Evolutionary conservation across 768 basidiomycete genomes (phyloP), one percentile per base, ranked within the genome.

Genomic region (Pleurotus djamor): DNA sequence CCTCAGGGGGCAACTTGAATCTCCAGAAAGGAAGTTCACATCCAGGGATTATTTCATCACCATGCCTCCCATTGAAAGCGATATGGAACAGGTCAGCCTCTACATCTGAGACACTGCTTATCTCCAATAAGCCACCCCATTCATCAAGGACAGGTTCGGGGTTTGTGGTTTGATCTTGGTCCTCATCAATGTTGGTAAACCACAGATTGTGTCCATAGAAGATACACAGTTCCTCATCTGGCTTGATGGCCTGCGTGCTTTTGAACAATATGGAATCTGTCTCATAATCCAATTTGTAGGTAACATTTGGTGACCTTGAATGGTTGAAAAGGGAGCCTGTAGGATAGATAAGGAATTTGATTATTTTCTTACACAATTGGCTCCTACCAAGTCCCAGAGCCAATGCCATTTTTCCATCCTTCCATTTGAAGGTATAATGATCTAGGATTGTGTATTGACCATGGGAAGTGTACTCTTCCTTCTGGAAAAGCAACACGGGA

Each of bases 311-410:
- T 3, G 66, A 59, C 32, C 81, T 74, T 0, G 86, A 85, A 71
- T 92, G 91, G 68, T 93, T 94, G 74, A 94, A 92, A 8, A 94
- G 66, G 2, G 91, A 93, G 4, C 92, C 92, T 92, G 21, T 28
- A 28, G 21, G 21, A 28, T 28, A 28, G 21, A 28, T 28, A 28
- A 28, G 21, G 21, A 28, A 28, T 28, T 28, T 28, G 21, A 28
- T 28, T 28, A 28, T 28, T 28, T 28, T 28, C 2, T 28, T 28
- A 28, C 21, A 28, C 21, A 1, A 28, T 28, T 28, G 21, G 21
- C 12, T 13, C 74, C 34, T 66, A 92, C 92, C 92, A 28, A 93
- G 78, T 2, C 92, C 92, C 0, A 92, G 71, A 0, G 89, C 86
- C 16, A 95, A 78, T 0, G 90, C 94, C 87, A 89, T 88, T 5